phyloP scores from a whole-genome alignment of 78 protist genomes.

The Protostelium mycophagum region DNA sequence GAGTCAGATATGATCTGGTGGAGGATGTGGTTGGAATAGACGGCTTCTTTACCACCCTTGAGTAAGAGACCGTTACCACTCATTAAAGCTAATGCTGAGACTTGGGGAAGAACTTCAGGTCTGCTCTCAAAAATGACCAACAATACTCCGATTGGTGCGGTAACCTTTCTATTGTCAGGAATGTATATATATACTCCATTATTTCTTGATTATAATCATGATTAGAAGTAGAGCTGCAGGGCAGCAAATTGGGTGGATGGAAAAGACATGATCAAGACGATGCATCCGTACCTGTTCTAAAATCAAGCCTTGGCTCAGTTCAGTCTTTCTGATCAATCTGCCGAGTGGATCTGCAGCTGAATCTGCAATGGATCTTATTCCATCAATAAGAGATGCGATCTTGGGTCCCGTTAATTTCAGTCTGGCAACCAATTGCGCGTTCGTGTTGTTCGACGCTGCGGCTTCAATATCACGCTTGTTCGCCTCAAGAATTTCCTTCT shows the following conservation, averaged over 20 bases:
- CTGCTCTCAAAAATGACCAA: slow-evolving; percentile 80
- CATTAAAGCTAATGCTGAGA: slow-evolving; percentile 29
- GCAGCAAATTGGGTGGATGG: no score
- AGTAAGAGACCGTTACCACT: slow-evolving; percentile 53
- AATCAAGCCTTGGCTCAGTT: slow-evolving; percentile 33
- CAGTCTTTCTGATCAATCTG: background rate
- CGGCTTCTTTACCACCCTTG: slow-evolving; percentile 82
- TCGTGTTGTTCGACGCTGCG: background rate
- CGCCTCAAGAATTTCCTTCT: slow-evolving; percentile 5
- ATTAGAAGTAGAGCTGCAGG: no score
- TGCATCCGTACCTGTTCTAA: slow-evolving; percentile 29
- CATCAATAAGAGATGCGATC: slow-evolving; percentile 6
- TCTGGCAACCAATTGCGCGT: background rate
- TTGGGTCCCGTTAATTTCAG: slow-evolving; percentile 16
- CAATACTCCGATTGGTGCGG: slow-evolving; percentile 77
- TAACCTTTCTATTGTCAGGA: no score
- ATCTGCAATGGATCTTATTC: background rate
- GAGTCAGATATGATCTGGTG: slow-evolving; percentile 9
- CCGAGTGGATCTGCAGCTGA: slow-evolving; percentile 21
- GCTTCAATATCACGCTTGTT: slow-evolving; percentile 25
- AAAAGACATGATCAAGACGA: no score
- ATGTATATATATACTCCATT: no score
- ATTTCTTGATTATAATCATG: background rate
- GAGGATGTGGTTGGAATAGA: slow-evolving; percentile 8
- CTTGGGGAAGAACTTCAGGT: slow-evolving; percentile 55